Conservation (phyloP, 2,329 filamentous ascomycete genomes). For the Aspergillus sp. region DNA sequence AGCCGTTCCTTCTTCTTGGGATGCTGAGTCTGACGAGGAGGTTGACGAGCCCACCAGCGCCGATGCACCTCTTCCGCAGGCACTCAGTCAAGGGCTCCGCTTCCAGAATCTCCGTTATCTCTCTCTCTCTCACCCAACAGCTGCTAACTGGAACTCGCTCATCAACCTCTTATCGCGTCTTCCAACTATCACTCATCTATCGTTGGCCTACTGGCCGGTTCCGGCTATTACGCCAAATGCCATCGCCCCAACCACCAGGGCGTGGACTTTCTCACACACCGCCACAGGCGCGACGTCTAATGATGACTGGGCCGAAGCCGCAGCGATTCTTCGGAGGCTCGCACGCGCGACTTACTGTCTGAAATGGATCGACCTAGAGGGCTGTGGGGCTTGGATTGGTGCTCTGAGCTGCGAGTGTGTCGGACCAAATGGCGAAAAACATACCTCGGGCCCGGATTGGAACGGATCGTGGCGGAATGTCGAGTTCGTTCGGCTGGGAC, state of each 20-base stretch:
- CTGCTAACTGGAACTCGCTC: constrained; percentile 56
- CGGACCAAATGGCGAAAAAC: constrained; percentile 27
- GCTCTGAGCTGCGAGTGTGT: constrained; percentile 49
- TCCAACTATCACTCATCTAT: constrained; percentile 61
- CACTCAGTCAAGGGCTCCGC: constrained; percentile 29
- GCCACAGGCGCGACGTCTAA: constrained; percentile 54
- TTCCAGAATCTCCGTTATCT: constrained; percentile 58
- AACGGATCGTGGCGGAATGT: constrained; percentile 47
- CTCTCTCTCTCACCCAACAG: constrained; percentile 54
- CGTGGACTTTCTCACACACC: constrained; percentile 43
- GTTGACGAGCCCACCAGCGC: neutral
- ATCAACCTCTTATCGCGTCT: constrained; percentile 53
- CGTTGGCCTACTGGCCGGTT: constrained; percentile 61
- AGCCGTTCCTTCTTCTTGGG: constrained; percentile 42
- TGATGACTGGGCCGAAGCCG: constrained; percentile 57
- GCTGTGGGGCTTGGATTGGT: constrained; percentile 56
- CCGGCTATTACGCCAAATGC: constrained; percentile 59
- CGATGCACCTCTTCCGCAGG: constrained; percentile 16
- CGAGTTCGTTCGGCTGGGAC: constrained; percentile 41
- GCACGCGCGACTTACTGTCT: constrained; percentile 58
- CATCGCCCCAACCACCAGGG: constrained; percentile 40
- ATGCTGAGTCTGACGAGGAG: constrained; percentile 28
- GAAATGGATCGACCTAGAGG: constrained; percentile 62
- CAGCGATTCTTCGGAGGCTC: constrained; percentile 56
- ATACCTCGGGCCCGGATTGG: constrained; percentile 44